These are phyloP conservation scores for Auriscalpium orientale DNA, from an alignment of 768 basidiomycete species.

Conservation along the genomic window DNA sequence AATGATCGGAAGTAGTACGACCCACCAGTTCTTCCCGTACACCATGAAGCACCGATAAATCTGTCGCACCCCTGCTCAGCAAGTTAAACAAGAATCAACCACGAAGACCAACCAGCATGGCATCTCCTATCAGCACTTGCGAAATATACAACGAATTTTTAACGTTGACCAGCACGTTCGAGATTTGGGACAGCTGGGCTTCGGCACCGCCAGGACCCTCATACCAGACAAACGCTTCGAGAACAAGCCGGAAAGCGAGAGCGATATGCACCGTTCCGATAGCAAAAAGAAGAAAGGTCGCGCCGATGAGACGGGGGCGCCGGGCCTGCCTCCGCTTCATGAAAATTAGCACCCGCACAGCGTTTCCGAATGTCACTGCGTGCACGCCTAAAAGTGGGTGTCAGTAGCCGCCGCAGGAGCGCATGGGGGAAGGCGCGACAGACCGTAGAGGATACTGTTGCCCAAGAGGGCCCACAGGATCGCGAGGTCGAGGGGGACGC, in stretches of 20 bases:
- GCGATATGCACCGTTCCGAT: conserved; percentile 33
- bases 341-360: too few species aligned
- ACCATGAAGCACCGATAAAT: conserved; percentile 21
- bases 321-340: too few species aligned
- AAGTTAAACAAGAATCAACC: background rate
- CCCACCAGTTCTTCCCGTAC: conserved; percentile 13
- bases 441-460: too few species aligned
- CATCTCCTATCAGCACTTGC: conserved; percentile 37
- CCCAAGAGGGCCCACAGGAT: too few species aligned
- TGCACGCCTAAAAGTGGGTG: too few species aligned
- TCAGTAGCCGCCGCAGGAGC: too few species aligned
- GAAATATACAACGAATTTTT: conserved; percentile 33
- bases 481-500: too few species aligned
- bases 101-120: conserved; percentile 28
- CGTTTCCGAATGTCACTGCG: too few species aligned
- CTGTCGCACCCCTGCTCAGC: background rate
- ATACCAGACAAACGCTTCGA: conserved; percentile 35
- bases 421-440: too few species aligned
- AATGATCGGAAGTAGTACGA: conserved; percentile 12
- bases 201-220: conserved; percentile 21
- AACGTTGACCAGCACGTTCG: conserved; percentile 36
- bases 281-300: conserved; percentile 31
- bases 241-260: conserved; percentile 33
- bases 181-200: conserved; percentile 28
- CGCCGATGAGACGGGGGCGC: conserved; percentile 23